Evolutionary conservation across 352 stramenopile genomes (phyloP).

Genomic region (Pythium phragmitis): DNA sequence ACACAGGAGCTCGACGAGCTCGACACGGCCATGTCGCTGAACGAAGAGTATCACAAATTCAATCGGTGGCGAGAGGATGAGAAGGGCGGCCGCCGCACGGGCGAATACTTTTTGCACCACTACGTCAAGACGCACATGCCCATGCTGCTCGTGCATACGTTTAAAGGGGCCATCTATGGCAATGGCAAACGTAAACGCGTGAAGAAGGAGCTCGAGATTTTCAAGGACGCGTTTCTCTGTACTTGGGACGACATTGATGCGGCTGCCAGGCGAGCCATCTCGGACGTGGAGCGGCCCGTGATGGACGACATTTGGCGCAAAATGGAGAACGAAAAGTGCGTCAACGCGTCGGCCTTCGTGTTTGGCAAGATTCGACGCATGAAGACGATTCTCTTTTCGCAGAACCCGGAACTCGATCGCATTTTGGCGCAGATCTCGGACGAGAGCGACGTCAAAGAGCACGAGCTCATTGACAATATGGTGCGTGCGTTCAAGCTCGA

Average conservation of each 20-base stretch:
- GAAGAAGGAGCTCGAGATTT: slow-evolving; percentile 57
- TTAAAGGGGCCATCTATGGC: slow-evolving; percentile 29
- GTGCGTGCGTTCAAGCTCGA: slow-evolving; percentile 77
- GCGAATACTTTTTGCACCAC: slow-evolving; percentile 82
- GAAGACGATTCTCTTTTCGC: slow-evolving; percentile 37
- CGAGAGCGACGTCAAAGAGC: slow-evolving; percentile 52
- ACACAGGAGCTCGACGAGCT: slow-evolving; percentile 72
- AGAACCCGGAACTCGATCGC: slow-evolving; percentile 33
- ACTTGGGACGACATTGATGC: slow-evolving; percentile 77
- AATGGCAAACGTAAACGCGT: slow-evolving; percentile 51
- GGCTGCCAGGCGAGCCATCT: slow-evolving; percentile 62
- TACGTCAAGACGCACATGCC: slow-evolving; percentile 83
- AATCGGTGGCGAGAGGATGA: slow-evolving; percentile 75
- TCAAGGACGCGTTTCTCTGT: slow-evolving; percentile 80
- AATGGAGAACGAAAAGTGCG: slow-evolving; percentile 40
- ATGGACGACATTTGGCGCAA: slow-evolving; percentile 78
- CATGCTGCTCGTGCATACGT: slow-evolving; percentile 61
- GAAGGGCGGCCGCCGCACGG: slow-evolving; percentile 60
- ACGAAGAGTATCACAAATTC: slow-evolving; percentile 75
- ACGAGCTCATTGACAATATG: slow-evolving; percentile 59
- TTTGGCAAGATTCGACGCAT: slow-evolving; percentile 39
- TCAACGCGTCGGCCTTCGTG: slow-evolving; percentile 36
- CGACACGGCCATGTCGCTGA: slow-evolving; percentile 60
- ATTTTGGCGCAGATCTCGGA: slow-evolving; percentile 62
- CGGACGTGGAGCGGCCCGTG: slow-evolving; percentile 65